A percentile compares a stretch with the other conserved stretches of the same genome.
Conservation (phyloP, 2,329 filamentous ascomycete genomes). For the Geosmithia morbida region DNA sequence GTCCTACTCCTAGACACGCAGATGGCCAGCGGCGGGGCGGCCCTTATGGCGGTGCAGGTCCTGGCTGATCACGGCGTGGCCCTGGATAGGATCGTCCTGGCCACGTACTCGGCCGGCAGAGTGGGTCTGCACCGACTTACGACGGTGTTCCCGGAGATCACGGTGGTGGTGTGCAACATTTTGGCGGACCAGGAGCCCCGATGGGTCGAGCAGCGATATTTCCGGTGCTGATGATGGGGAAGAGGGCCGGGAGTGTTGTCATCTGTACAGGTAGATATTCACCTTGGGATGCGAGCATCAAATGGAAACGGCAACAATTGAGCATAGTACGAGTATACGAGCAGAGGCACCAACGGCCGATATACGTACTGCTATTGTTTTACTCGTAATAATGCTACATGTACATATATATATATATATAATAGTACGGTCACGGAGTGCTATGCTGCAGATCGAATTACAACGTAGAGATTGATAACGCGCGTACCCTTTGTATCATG, state of each 20-base stretch:
- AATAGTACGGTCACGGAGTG: neutral
- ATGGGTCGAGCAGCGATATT: slow-evolving; percentile 83
- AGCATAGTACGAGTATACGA: too few relatives aligned
- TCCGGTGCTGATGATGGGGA: slow-evolving; percentile 80
- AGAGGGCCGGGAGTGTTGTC: too few relatives aligned
- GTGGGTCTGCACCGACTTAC: slow-evolving; percentile 74
- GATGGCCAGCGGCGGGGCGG: slow-evolving; percentile 78
- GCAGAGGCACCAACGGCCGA: too few relatives aligned
- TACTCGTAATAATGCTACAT: neutral
- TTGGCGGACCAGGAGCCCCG: slow-evolving; percentile 70
- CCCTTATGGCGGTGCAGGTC: slow-evolving; percentile 92
- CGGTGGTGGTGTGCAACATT: slow-evolving; percentile 72
- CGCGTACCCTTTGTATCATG: too few relatives aligned
- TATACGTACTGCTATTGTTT: neutral
- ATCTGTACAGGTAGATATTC: too few relatives aligned
- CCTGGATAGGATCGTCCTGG: slow-evolving; percentile 75
- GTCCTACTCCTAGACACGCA: slow-evolving; percentile 85
- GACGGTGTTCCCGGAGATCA: slow-evolving; percentile 77
- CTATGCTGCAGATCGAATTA: neutral
- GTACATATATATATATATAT: neutral
- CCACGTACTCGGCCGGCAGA: slow-evolving; percentile 80
- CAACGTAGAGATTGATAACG: neutral
- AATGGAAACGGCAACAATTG: too few relatives aligned
- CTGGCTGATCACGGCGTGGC: slow-evolving; percentile 84
- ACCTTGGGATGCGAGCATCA: too few relatives aligned